phyloP scores from a whole-genome alignment of 805 yeast genomes.

The Pichia californica region DNA sequence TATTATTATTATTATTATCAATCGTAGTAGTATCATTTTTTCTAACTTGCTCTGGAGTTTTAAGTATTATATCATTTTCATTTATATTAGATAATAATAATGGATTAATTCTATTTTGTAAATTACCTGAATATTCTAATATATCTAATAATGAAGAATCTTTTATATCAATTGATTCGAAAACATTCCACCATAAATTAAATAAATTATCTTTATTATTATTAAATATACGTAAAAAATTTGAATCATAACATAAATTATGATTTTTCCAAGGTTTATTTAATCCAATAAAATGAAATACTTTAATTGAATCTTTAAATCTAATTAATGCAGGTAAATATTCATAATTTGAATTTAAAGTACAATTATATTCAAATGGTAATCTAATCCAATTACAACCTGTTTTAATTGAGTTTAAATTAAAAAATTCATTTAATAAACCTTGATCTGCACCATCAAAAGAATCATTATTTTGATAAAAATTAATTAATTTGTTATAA shows the following conservation, averaged over 20 bases:
- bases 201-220: conserved; percentile 18
- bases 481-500: conserved; percentile 35
- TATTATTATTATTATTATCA: background rate
- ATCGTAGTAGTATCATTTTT: too few relatives aligned
- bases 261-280: conserved; percentile 37
- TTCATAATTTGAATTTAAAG: conserved; percentile 37
- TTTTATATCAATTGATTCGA: conserved; percentile 14
- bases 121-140: conserved; percentile 17
- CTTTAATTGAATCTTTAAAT: conserved; percentile 34
- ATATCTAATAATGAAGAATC: conserved; percentile 15
- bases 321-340: conserved; percentile 29
- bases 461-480: conserved; percentile 24
- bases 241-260: conserved; percentile 6
- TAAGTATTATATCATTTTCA: too few relatives aligned
- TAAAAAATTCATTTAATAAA: conserved; percentile 68
- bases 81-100: too few relatives aligned
- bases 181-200: conserved; percentile 28
- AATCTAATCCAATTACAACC: conserved; percentile 52
- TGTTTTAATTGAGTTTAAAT: conserved; percentile 19
- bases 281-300: conserved; percentile 64
- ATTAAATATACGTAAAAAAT: conserved; percentile 13
- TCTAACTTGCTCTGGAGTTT: too few relatives aligned
- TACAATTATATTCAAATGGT: conserved; percentile 82
- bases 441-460: conserved; percentile 97
- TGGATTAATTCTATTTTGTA: too few relatives aligned